Conservation (phyloP, 495 filamentous ascomycete genomes). For the Aspergillus sclerotioniger region DNA sequence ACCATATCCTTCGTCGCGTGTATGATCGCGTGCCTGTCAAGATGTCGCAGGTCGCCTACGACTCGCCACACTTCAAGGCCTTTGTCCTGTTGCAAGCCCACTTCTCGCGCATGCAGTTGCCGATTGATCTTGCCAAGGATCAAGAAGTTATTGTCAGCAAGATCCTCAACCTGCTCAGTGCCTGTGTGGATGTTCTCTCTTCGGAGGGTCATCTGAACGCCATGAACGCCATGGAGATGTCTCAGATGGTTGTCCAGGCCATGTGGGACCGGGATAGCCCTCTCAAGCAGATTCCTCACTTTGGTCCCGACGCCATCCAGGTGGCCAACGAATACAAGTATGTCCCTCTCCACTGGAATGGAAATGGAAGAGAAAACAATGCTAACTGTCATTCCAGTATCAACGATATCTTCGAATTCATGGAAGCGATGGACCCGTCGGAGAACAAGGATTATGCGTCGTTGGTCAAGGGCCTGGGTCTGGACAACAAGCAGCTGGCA, state of each 20-base stretch:
- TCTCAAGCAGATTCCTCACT: conserved; percentile 96
- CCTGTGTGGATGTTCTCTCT: conserved; percentile 90
- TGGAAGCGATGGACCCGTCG: conserved; percentile 95
- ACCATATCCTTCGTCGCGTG: conserved; percentile 81
- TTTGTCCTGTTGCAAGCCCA: conserved; percentile 96
- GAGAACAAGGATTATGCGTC: conserved; percentile 77
- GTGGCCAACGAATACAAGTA: conserved; percentile 76
- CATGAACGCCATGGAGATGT: conserved; percentile 99
- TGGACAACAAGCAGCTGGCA: conserved; percentile 77
- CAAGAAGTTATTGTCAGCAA: conserved; percentile 86
- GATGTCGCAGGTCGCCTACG: conserved; percentile 79
- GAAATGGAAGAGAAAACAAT: too few species aligned
- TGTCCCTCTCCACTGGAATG: conserved; percentile 36
- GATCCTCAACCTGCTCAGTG: conserved; percentile 83
- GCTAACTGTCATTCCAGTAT: conserved; percentile 53
- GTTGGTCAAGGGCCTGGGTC: conserved; percentile 71
- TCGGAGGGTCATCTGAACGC: conserved; percentile 96
- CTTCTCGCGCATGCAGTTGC: conserved; percentile 94
- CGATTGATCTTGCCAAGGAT: conserved; percentile 95
- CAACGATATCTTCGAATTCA: conserved; percentile 94
- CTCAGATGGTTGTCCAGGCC: conserved; percentile 97
- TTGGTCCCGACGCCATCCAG: conserved; percentile 78
- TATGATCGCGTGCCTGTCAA: conserved; percentile 95
- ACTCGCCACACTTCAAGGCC: conserved; percentile 97
- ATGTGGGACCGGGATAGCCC: conserved; percentile 99